Evolutionary conservation across 2,329 filamentous ascomycete species (phyloP).

Genomic region (Zarea fungicola): DNA sequence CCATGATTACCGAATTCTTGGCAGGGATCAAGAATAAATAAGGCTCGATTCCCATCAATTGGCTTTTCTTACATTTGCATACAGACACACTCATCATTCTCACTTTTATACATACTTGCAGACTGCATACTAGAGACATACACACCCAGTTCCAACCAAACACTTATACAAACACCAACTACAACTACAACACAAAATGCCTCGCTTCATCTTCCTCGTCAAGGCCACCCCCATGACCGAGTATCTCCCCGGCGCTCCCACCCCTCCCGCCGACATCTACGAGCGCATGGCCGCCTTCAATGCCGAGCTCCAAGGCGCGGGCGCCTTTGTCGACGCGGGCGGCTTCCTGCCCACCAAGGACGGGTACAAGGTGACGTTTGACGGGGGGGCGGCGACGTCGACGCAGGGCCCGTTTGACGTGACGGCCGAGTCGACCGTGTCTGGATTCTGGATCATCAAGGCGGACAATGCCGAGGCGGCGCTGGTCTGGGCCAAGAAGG

Average conservation of each 20-base stretch:
- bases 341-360: slow-evolving; percentile 23
- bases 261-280: slow-evolving; percentile 18
- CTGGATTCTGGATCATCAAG: slow-evolving; percentile 28
- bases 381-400: slow-evolving; percentile 15
- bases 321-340: slow-evolving; percentile 23
- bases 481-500: slow-evolving; percentile 25
- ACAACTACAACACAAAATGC: slow-evolving; percentile 17
- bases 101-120: no score
- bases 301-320: slow-evolving; percentile 18
- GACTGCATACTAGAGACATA: no score
- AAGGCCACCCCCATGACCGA: slow-evolving; percentile 23
- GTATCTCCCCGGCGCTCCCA: slow-evolving; percentile 11
- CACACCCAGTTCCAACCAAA: no score
- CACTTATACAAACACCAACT: not conserved
- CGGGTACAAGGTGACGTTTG: slow-evolving; percentile 24
- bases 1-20: no score
- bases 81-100: no score
- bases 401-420: slow-evolving; percentile 27
- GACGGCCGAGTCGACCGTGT: slow-evolving; percentile 21
- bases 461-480: slow-evolving; percentile 25
- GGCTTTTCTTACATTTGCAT: no score
- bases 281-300: slow-evolving; percentile 22
- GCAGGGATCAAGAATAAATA: no score
- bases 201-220: slow-evolving; percentile 26
- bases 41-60: no score